These are phyloP conservation scores for Spongospora subterranea DNA, from an alignment of 208 protist genomes.

Conservation along the genomic window DNA sequence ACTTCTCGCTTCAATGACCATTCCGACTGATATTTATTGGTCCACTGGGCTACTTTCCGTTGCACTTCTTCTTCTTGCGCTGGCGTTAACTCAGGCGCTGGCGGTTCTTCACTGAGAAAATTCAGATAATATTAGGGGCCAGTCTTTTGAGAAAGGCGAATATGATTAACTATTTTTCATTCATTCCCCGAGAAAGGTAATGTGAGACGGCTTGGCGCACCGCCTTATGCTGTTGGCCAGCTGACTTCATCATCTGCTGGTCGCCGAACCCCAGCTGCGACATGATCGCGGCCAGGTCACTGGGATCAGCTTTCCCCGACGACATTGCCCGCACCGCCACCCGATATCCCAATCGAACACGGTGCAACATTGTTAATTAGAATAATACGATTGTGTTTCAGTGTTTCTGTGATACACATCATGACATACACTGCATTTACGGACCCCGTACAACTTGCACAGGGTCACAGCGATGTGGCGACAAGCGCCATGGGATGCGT, in stretches of 20 bases:
- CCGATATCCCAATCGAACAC: too few species aligned
- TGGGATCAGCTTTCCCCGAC: too few species aligned
- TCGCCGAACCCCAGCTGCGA: background rate
- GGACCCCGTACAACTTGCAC: too few species aligned
- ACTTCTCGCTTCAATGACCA: background rate
- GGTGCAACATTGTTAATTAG: too few species aligned
- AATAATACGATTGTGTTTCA: too few species aligned
- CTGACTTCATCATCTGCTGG: background rate
- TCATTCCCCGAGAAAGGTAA: background rate
- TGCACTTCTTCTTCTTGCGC: background rate
- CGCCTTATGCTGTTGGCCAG: background rate
- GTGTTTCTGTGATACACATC: too few species aligned
- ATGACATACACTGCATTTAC: too few species aligned
- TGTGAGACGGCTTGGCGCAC: background rate
- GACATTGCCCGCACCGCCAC: too few species aligned
- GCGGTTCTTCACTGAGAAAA: background rate
- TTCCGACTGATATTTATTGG: background rate
- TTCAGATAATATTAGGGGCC: background rate
- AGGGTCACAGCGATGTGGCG: too few species aligned
- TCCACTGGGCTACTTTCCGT: conserved; percentile 8
- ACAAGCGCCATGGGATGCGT: too few species aligned
- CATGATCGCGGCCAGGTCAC: conserved; percentile 1
- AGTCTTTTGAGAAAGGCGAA: background rate
- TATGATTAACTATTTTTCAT: background rate
- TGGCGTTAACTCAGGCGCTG: background rate